phyloP scores from a whole-genome alignment of 139 green algal species.

The Tetradesmus obliquus region DNA sequence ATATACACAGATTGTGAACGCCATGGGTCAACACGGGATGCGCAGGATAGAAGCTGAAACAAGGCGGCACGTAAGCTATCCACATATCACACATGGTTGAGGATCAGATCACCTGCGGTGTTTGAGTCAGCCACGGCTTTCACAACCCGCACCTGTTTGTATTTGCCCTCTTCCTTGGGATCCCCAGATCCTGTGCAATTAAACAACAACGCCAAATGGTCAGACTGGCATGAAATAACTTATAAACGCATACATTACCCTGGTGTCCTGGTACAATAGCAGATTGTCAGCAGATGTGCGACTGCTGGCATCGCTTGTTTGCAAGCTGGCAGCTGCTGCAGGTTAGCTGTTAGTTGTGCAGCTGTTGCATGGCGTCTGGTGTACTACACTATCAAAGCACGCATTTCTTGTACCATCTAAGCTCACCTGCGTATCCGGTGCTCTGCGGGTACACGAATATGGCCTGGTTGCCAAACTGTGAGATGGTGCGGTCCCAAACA shows the following conservation, averaged over 20 bases:
- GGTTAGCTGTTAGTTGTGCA: too few relatives aligned
- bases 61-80: too few relatives aligned
- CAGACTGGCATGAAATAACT: neutral
- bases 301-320: too few relatives aligned
- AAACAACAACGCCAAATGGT: neutral
- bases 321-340: neutral
- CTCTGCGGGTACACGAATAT: constrained; percentile 44
- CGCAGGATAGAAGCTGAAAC: too few relatives aligned
- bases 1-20: too few relatives aligned
- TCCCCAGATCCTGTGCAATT: neutral
- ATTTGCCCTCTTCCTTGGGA: neutral
- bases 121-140: too few relatives aligned
- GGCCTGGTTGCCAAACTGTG: constrained; percentile 9
- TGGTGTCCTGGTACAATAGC: too few relatives aligned
- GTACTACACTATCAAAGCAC: neutral
- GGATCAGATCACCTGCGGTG: too few relatives aligned
- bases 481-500: constrained; percentile 4
- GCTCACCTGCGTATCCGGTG: neutral
- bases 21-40: too few relatives aligned
- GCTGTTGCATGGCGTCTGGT: too few relatives aligned
- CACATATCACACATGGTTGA: too few relatives aligned
- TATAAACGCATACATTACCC: neutral
- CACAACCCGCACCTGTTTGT: neutral
- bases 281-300: too few relatives aligned
- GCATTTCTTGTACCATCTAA: neutral